A percentile compares a stretch with the other conserved stretches of the same genome.
phyloP scores from a whole-genome alignment of 2,329 filamentous ascomycete species.

The Incumbomyces delicatus region DNA sequence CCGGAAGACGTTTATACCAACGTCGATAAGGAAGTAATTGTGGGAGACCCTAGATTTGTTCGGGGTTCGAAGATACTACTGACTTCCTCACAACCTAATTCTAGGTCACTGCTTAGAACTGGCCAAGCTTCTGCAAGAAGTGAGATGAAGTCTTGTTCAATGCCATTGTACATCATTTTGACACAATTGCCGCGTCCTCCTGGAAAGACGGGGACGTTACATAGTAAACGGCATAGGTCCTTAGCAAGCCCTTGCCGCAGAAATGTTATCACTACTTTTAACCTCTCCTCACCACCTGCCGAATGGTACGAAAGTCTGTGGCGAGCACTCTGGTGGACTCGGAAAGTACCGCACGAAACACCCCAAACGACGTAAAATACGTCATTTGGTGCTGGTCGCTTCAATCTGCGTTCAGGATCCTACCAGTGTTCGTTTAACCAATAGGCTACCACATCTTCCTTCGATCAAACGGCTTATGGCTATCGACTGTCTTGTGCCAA shows the following conservation, averaged over 20 bases:
- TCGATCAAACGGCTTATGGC: slow-evolving; percentile 34
- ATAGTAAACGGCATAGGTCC: slow-evolving; percentile 46
- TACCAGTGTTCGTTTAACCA: slow-evolving; percentile 59
- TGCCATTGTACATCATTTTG: slow-evolving; percentile 68
- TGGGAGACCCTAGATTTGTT: slow-evolving; percentile 41
- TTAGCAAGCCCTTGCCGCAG: slow-evolving; percentile 54
- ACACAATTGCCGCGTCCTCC: slow-evolving; percentile 60
- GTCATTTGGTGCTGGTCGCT: slow-evolving; percentile 45
- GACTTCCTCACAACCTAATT: slow-evolving; percentile 51
- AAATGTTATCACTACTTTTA: slow-evolving; percentile 53
- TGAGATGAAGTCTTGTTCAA: slow-evolving; percentile 62
- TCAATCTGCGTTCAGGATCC: slow-evolving; percentile 54
- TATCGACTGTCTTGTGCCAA: slow-evolving; percentile 31
- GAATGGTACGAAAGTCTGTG: slow-evolving; percentile 58
- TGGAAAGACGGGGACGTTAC: slow-evolving; percentile 50
- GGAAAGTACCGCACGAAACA: slow-evolving; percentile 58
- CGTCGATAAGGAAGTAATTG: slow-evolving; percentile 53
- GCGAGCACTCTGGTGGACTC: slow-evolving; percentile 59
- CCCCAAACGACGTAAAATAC: slow-evolving; percentile 58
- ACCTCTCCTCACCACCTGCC: slow-evolving; percentile 47
- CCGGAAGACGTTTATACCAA: slow-evolving; percentile 51
- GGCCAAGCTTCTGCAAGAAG: slow-evolving; percentile 56
- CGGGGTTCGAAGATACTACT: slow-evolving; percentile 50
- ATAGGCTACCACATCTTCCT: slow-evolving; percentile 58
- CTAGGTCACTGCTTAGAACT: slow-evolving; percentile 50